Base-by-base conservation (phyloP, 176 grass and related monocot genomes). In the Echinochloa phyllopogon region DNA sequence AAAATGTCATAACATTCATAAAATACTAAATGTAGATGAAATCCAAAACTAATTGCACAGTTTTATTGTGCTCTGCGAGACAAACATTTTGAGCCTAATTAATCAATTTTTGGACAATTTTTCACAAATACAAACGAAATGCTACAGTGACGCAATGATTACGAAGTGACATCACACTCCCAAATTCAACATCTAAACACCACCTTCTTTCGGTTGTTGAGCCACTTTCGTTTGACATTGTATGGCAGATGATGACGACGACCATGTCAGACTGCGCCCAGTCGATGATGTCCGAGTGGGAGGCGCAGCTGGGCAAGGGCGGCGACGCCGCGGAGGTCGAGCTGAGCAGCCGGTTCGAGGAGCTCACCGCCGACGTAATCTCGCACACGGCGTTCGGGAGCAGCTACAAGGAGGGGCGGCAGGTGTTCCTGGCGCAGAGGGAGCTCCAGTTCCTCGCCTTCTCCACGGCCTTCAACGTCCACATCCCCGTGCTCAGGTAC, bases 351-450 rank as follows among this genome's bases (percentile, higher is more conserved):
- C 67, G 38, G 48, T 92, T 94, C 53, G 84, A 90, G 53, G 89
- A 92, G 75, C 73, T 95, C 33, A 88, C 87, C 27, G 89, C 90
- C 7, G 87, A 95, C 18, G 80, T 92, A 3, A 95, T 95, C 78
- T 90, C 88, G 9, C 89, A 51, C 49, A 90, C 89, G 25, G 86
- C 89, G 13, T 94, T 94, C 24, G 92, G 89, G 18, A 94, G 88
- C 67, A 93, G 91, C 77, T 93, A 85, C 72, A 25, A 2, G 3
- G 77, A 93, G 6, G 91, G 91, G 1, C 88, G 74, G 10, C 60
- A 78, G 9, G 91, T 93, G 2, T 93, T 93, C 38, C 58, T 78
- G 2, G 84, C 76, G 45, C 84, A 93, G 53, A 72, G 77, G 69
- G 84, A 89, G 76, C 84, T 93, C 41, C 84, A 78, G 33, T 82